Evolutionary conservation across 1,284 basidiomycete species (phyloP).

Genomic region (Termitomyces sp.): DNA sequence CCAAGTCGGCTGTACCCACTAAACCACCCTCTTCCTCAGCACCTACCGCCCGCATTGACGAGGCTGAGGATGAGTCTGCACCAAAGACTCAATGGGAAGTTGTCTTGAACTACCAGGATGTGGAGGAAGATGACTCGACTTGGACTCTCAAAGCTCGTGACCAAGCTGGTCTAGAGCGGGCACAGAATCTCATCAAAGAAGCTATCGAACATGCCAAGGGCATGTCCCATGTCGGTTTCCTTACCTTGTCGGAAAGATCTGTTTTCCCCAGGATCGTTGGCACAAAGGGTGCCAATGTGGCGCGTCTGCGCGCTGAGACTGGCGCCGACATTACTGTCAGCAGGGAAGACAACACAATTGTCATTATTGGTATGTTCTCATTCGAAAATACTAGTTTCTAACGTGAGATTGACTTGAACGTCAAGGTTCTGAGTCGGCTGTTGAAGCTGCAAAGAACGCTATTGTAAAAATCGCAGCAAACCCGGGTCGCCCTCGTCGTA

Average conservation of each 20-base stretch:
- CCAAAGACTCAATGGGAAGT: conserved; percentile 68
- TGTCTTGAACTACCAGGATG: conserved; percentile 69
- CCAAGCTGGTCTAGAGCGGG: conserved; percentile 69
- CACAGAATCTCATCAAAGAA: conserved; percentile 59
- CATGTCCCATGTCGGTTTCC: conserved; percentile 73
- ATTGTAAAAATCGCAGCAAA: conserved; percentile 64
- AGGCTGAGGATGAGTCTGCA: conserved; percentile 45
- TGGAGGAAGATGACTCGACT: conserved; percentile 74
- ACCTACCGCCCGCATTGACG: conserved; percentile 76
- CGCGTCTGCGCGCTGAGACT: conserved; percentile 78
- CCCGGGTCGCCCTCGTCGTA: conserved; percentile 42
- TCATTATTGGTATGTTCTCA: conserved; percentile 67
- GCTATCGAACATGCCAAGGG: conserved; percentile 73
- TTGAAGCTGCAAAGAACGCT: conserved; percentile 74
- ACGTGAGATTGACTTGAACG: conserved; percentile 3
- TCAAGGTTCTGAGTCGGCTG: conserved; percentile 63
- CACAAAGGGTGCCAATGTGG: conserved; percentile 81
- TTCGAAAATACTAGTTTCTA: neutral
- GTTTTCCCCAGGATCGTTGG: conserved; percentile 86
- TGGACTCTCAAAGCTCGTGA: conserved; percentile 83
- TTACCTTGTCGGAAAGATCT: conserved; percentile 70
- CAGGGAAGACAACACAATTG: conserved; percentile 79
- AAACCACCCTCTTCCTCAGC: conserved; percentile 41
- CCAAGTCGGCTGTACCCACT: conserved; percentile 60
- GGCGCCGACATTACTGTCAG: conserved; percentile 87